Evolutionary conservation across 164 flowering plant genomes (phyloP), one percentile per base, ranked within the genome.

Genomic region (Euptelea pleiosperma): DNA sequence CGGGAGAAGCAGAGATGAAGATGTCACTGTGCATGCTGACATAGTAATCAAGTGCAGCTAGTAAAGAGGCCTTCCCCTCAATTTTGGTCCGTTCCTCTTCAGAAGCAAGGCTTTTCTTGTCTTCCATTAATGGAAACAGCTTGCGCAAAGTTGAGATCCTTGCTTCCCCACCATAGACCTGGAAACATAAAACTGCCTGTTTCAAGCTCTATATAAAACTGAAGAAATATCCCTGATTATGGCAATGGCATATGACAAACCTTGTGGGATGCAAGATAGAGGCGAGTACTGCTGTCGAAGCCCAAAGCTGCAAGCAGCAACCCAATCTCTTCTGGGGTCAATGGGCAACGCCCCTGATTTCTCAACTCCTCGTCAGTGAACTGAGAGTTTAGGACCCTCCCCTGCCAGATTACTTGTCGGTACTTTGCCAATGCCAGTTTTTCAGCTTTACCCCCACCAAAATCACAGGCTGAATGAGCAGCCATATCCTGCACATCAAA

Each of bases 151-250:
- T 63, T 34, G 93, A 83, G 57, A 94, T 77, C 63, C 99, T 83
- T 52, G 93, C 99, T 79, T 82, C 96, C 37, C 99, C 99, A 42
- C 99, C 99, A 69, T 86, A 94, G 3, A 93, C 98, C 98, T 93
- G 73, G 47, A 68, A 55, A 34, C 14, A 52, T 39, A 21, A 47
- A 30, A 10, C 9, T 6, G 39, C 10, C 18, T 25, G n/a, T 25
- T 16, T n/a, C n/a, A n/a, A 40, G 22, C 22, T 55, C 45, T 15
- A 26, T 2, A 39, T 10, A 39, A 19, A 22, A 55, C 31, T 16
- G 22, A 24, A 8, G 42, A n/a, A 14, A 1, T 56, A 18, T 16
- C 25, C 48, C 12, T 16, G n/a, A 37, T 14, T 34, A 11, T 19
- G 22, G n/a, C 43, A 60, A 37, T 14, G 6, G 8, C 2, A 30